Percentiles rank a stretch among this genome's conserved stretches.
phyloP scores from a whole-genome alignment of 768 basidiomycete species.

The Russula lepida region DNA sequence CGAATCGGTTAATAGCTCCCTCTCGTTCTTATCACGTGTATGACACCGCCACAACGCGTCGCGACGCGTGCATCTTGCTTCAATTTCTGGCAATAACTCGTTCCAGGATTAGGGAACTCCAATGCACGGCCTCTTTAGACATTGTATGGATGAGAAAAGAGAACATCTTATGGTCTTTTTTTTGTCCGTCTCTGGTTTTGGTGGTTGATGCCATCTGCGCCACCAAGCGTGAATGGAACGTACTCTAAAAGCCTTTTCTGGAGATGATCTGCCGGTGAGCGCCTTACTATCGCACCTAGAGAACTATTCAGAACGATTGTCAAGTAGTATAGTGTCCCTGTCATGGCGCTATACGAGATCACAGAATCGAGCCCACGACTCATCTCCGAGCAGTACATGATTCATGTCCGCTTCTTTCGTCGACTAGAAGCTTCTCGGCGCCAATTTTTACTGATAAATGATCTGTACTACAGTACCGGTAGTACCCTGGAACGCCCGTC shows the following conservation, averaged over 20 bases:
- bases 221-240: neutral
- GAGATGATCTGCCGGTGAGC: neutral
- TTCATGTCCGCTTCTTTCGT: neutral
- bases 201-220: neutral
- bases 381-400: too few relatives aligned
- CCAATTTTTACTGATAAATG: neutral
- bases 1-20: too few relatives aligned
- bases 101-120: too few relatives aligned
- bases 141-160: neutral
- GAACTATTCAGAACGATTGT: neutral
- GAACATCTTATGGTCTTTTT: neutral
- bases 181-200: too few relatives aligned
- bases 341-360: too few relatives aligned
- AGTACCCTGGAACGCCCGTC: neutral
- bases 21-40: conserved; percentile 1
- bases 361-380: neutral
- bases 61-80: too few relatives aligned
- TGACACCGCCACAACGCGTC: conserved; percentile 8
- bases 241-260: neutral
- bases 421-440: neutral
- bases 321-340: too few relatives aligned
- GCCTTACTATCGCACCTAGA: neutral
- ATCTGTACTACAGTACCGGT: too few relatives aligned
- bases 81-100: too few relatives aligned
- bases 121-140: too few relatives aligned